phyloP scores from a whole-genome alignment of 495 filamentous ascomycete species.

The Neurospora hispaniola region DNA sequence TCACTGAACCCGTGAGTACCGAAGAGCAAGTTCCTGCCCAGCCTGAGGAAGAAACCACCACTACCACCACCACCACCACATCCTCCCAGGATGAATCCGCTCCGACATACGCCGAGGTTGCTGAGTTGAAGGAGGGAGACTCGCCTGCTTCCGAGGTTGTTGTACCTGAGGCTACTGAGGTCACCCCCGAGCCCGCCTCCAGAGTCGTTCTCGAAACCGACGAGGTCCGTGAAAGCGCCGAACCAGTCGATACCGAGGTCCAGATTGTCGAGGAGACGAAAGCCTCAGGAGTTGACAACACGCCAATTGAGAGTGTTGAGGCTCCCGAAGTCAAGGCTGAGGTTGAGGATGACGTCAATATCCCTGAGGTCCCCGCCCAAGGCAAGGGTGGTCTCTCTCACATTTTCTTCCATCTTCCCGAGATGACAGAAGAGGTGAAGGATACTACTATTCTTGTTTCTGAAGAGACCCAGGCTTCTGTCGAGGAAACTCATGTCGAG shows the following conservation, averaged over 20 bases:
- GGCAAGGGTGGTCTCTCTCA: neutral
- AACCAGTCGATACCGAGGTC: neutral
- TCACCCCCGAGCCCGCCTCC: neutral
- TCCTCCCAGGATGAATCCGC: neutral
- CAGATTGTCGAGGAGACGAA: neutral
- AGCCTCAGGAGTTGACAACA: neutral
- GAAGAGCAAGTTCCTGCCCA: slow-evolving; percentile 1
- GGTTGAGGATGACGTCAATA: neutral
- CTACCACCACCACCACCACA: neutral
- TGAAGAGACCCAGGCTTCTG: slow-evolving; percentile 1
- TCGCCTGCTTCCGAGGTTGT: slow-evolving; percentile 3
- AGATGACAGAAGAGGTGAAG: neutral
- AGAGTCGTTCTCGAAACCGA: neutral
- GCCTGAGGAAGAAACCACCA: slow-evolving; percentile 2
- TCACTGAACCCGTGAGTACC: neutral
- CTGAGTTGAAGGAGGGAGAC: neutral
- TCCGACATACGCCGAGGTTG: neutral
- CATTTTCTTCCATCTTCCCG: neutral
- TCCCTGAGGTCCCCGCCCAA: neutral
- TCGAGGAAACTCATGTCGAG: slow-evolving; percentile 1
- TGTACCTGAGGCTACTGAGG: slow-evolving; percentile 1
- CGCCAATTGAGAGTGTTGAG: neutral
- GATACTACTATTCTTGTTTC: neutral
- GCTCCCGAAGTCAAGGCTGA: neutral
- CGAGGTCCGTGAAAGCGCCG: neutral